Evolutionary conservation across 2,329 filamentous ascomycete species (phyloP).

Genomic region (Colletotrichum sublineola): DNA sequence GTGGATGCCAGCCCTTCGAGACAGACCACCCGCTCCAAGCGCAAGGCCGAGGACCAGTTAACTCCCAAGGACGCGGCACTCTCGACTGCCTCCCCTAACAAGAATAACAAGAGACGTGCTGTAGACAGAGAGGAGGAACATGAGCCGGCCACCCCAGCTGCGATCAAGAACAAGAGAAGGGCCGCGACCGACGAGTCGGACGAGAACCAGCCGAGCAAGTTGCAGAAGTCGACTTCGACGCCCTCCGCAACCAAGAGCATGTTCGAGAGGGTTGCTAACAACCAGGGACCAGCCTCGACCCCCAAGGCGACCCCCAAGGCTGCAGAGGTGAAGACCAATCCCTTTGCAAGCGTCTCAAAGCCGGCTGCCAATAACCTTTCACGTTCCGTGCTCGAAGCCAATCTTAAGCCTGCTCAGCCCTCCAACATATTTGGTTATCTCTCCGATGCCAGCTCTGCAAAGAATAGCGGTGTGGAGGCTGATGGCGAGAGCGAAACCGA

Average conservation of each 20-base stretch:
- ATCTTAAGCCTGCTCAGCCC: slow-evolving; percentile 51
- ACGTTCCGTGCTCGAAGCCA: slow-evolving; percentile 58
- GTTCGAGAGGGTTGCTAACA: slow-evolving; percentile 70
- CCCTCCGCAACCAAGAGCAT: slow-evolving; percentile 68
- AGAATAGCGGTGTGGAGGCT: slow-evolving; percentile 65
- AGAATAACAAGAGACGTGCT: slow-evolving; percentile 65
- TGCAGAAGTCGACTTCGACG: slow-evolving; percentile 59
- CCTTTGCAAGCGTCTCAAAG: slow-evolving; percentile 52
- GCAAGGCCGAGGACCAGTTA: slow-evolving; percentile 68
- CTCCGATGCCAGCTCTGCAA: slow-evolving; percentile 67
- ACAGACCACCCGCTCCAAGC: slow-evolving; percentile 57
- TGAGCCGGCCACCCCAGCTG: slow-evolving; percentile 49
- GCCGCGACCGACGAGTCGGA: slow-evolving; percentile 58
- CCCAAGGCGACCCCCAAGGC: slow-evolving; percentile 52
- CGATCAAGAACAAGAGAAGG: slow-evolving; percentile 67
- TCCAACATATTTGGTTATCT: slow-evolving; percentile 72
- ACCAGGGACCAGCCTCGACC: slow-evolving; percentile 51
- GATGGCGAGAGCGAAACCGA: slow-evolving; percentile 62
- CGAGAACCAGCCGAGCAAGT: slow-evolving; percentile 64
- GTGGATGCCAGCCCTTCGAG: slow-evolving; percentile 50
- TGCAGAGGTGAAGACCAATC: slow-evolving; percentile 49
- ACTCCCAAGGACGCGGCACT: slow-evolving; percentile 54
- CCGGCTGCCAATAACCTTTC: slow-evolving; percentile 54
- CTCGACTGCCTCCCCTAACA: slow-evolving; percentile 51
- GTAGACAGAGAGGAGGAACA: slow-evolving; percentile 55